phyloP scores from a whole-genome alignment of 2,329 filamentous ascomycete genomes.

The Fusarium sp. region DNA sequence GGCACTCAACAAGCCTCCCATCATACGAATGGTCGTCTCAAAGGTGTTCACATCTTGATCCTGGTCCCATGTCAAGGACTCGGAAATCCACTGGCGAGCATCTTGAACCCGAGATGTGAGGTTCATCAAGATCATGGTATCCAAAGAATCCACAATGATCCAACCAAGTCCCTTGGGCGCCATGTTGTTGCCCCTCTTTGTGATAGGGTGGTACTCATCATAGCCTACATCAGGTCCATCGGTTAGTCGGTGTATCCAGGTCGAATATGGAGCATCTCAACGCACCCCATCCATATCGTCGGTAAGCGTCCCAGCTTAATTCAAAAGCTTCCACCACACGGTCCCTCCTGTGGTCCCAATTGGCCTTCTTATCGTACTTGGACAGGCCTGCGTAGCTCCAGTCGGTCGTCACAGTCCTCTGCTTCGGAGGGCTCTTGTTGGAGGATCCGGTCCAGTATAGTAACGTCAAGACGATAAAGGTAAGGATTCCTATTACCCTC shows the following conservation, averaged over 20 bases:
- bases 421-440: slow-evolving; percentile 52
- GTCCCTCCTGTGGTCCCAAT: slow-evolving; percentile 86
- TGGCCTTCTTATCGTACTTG: slow-evolving; percentile 62
- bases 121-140: slow-evolving; percentile 99
- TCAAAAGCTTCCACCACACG: slow-evolving; percentile 91
- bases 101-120: slow-evolving; percentile 87
- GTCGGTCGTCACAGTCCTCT: slow-evolving; percentile 56
- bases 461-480: slow-evolving; percentile 69
- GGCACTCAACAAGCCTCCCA: slow-evolving; percentile 92
- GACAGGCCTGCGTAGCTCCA: slow-evolving; percentile 74
- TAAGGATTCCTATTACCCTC: slow-evolving; percentile 67
- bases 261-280: slow-evolving; percentile 38
- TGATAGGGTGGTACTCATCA: slow-evolving; percentile 89
- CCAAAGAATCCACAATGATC: slow-evolving; percentile 97
- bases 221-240: slow-evolving; percentile 66
- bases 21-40: slow-evolving; percentile 97
- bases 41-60: slow-evolving; percentile 98
- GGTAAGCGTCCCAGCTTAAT: slow-evolving; percentile 93
- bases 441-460: slow-evolving; percentile 81
- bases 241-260: slow-evolving; percentile 46
- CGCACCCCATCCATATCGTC: slow-evolving; percentile 94
- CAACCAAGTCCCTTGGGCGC: slow-evolving; percentile 90
- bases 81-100: slow-evolving; percentile 90
- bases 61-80: slow-evolving; percentile 87
- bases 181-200: slow-evolving; percentile 88